Percentiles rank a stretch among this genome's conserved stretches.
Conservation (phyloP, 768 basidiomycete species). For the Hygrophoropsis aurantiaca region DNA sequence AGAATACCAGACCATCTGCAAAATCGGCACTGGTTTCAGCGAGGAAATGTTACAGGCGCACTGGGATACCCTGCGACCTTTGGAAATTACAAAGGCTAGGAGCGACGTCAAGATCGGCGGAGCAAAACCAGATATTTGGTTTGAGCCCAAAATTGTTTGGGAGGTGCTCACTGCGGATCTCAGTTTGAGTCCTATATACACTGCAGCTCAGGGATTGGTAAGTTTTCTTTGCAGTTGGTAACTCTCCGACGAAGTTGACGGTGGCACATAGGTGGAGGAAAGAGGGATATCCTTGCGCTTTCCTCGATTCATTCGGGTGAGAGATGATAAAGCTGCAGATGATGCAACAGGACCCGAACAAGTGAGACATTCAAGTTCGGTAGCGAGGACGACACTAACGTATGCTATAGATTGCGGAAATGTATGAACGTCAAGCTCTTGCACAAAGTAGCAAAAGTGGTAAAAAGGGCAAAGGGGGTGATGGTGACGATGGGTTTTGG, state of each 20-base stretch:
- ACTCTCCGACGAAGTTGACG: constrained; percentile 1
- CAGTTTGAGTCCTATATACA: constrained; percentile 94
- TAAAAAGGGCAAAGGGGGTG: constrained; percentile 65
- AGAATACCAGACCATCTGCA: constrained; percentile 96
- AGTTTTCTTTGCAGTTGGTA: constrained; percentile 25
- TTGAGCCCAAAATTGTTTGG: constrained; percentile 97
- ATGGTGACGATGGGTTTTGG: constrained; percentile 78
- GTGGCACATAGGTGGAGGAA: constrained; percentile 62
- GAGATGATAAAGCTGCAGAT: constrained; percentile 92
- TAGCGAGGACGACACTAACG: constrained; percentile 1
- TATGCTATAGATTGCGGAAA: constrained; percentile 74
- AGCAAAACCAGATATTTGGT: constrained; percentile 97
- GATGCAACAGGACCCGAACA: constrained; percentile 94
- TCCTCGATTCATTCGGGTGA: constrained; percentile 87
- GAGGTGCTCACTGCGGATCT: constrained; percentile 97
- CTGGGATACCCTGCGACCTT: constrained; percentile 76
- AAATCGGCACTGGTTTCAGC: constrained; percentile 97
- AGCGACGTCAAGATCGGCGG: constrained; percentile 88
- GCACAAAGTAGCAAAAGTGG: constrained; percentile 72
- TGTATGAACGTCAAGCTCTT: constrained; percentile 87
- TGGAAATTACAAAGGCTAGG: constrained; percentile 67
- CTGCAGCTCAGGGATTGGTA: constrained; percentile 90
- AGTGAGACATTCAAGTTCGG: constrained; percentile 43
- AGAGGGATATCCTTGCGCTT: constrained; percentile 95
- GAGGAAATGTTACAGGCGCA: constrained; percentile 86